Conservation (phyloP, 225 moss, liverwort and hornwort genomes). For the Lunularia cruciata region DNA sequence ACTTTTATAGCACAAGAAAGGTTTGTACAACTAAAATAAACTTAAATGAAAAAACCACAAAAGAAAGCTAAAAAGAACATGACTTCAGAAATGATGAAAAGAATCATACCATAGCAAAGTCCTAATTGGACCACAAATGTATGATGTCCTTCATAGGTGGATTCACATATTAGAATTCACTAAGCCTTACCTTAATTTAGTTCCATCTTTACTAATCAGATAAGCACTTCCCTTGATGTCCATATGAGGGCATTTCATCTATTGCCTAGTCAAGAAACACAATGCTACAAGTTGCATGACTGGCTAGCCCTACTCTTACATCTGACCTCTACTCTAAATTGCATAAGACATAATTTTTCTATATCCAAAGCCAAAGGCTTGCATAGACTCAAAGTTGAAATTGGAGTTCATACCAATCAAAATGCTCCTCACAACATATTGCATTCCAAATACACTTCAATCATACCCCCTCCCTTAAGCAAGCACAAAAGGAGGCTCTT, state of each 20-base stretch:
- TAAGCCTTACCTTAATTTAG: conserved; percentile 32
- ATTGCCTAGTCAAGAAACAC: conserved; percentile 47
- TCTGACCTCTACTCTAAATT: too few species aligned
- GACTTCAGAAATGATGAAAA: too few species aligned
- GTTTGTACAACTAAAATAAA: too few species aligned
- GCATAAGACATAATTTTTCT: too few species aligned
- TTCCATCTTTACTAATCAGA: conserved; percentile 40
- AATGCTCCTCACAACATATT: conserved; percentile 56
- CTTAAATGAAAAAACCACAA: too few species aligned
- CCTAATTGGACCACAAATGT: conserved; percentile 9
- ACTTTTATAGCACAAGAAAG: too few species aligned
- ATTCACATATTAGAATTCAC: too few species aligned
- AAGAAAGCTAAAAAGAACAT: too few species aligned
- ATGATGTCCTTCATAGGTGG: conserved; percentile 1
- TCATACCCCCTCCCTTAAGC: conserved; percentile 54
- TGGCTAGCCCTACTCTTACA: too few species aligned
- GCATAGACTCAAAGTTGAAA: too few species aligned
- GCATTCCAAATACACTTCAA: conserved; percentile 54
- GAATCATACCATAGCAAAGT: background rate
- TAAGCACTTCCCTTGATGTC: conserved; percentile 52
- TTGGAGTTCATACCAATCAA: conserved; percentile 36
- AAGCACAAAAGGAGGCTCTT: too few species aligned
- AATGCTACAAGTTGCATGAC: background rate
- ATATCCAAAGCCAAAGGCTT: too few species aligned
- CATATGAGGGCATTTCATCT: conserved; percentile 56